A percentile compares a stretch with the other conserved stretches of the same genome.
These are phyloP conservation scores for Copromyces sp. DNA, from an alignment of 495 filamentous ascomycete genomes.

Conservation along the genomic window DNA sequence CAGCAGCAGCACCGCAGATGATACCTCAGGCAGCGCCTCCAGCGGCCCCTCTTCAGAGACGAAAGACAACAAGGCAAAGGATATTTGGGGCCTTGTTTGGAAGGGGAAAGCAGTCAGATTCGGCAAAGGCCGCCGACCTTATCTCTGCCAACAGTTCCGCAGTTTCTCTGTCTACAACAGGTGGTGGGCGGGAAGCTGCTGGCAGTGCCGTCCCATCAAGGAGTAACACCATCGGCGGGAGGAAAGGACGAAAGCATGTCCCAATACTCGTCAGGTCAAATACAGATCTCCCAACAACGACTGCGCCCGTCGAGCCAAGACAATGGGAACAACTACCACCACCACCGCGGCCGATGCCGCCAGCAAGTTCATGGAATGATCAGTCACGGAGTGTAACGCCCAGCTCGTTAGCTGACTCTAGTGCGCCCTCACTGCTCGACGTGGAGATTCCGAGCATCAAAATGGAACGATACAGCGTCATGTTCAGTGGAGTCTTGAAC, in stretches of 20 bases:
- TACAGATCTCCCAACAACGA: conserved; percentile 18
- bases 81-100: conserved; percentile 40
- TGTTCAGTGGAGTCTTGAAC: conserved; percentile 73
- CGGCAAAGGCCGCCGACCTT: conserved; percentile 11
- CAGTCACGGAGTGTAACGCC: background rate
- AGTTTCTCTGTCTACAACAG: conserved; percentile 8
- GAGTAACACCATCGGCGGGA: conserved; percentile 27
- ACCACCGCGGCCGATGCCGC: background rate
- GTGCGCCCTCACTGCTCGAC: conserved; percentile 37
- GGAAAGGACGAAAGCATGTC: conserved; percentile 23
- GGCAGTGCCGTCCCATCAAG: conserved; percentile 15
- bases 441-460: conserved; percentile 73
- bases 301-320: background rate
- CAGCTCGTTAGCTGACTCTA: background rate
- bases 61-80: conserved; percentile 38
- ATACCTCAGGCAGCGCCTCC: background rate
- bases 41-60: conserved; percentile 25
- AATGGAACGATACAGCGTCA: conserved; percentile 86
- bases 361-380: background rate
- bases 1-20: conserved; percentile 9
- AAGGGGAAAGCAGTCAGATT: conserved; percentile 26
- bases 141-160: conserved; percentile 5
- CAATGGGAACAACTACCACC: background rate
- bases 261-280: conserved; percentile 29
- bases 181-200: background rate